Percentiles rank a stretch among this genome's conserved stretches.
Evolutionary conservation across 352 stramenopile genomes (phyloP).

Genomic region (Pseudoperonospora humuli): DNA sequence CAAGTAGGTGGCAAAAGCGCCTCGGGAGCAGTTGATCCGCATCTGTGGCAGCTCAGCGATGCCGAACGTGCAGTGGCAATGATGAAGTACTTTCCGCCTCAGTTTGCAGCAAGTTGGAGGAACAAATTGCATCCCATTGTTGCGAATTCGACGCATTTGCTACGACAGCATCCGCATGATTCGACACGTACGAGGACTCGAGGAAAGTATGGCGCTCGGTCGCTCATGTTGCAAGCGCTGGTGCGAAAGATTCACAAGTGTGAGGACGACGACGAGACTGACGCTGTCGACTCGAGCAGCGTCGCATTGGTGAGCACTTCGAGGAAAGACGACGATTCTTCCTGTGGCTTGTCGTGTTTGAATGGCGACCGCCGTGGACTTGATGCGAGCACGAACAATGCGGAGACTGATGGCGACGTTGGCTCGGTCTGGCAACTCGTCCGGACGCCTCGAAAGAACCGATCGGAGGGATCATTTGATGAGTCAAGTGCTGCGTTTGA

Average conservation of each 20-base stretch:
- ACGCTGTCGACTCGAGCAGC: background rate
- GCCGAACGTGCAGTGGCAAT: constrained; percentile 44
- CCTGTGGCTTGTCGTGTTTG: background rate
- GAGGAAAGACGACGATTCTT: background rate
- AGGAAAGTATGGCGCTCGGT: constrained; percentile 38
- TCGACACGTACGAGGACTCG: constrained; percentile 15
- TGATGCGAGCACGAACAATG: constrained; percentile 4
- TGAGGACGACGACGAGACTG: constrained; percentile 6
- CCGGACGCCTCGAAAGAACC: constrained; percentile 1
- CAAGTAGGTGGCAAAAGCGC: constrained; percentile 57
- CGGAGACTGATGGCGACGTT: constrained; percentile 13
- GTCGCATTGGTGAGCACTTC: background rate
- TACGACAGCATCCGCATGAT: constrained; percentile 24
- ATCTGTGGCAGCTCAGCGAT: constrained; percentile 58
- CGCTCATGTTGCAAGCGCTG: constrained; percentile 34
- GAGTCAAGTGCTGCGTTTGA: constrained; percentile 21
- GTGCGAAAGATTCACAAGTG: constrained; percentile 48
- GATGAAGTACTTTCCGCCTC: constrained; percentile 38
- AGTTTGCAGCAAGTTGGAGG: constrained; percentile 25
- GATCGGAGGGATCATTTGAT: constrained; percentile 18
- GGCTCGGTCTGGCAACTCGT: constrained; percentile 9
- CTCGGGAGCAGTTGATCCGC: constrained; percentile 8
- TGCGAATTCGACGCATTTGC: constrained; percentile 30
- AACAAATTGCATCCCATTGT: constrained; percentile 37
- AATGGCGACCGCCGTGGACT: constrained; percentile 1